Base-by-base conservation (phyloP, 2,329 filamentous ascomycete genomes). In the Xylariales sp. region DNA sequence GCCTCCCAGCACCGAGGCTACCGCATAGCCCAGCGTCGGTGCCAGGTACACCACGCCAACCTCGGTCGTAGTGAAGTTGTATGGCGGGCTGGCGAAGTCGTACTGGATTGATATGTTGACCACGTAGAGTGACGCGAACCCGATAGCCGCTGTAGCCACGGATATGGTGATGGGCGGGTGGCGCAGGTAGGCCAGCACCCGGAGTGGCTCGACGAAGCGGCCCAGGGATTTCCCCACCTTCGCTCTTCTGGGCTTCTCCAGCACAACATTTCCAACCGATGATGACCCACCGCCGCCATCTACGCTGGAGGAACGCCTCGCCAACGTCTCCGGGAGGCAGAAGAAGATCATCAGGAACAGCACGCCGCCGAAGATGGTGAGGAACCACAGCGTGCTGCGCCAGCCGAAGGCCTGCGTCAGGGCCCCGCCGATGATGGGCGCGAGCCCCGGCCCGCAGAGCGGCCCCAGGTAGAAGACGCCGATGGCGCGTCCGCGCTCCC, bases 351-450 rank as follows among this genome's bases (percentile, higher is more conserved):
- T 58, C 8, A 78, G 21, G 15, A 76, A 61, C 25, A 81, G 61
- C 27, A 78, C 42, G 6, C 70, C 76, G 24, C 85, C 86, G 52
- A 84, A 91, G 15, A 81, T 80, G 16, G 77, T 72, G 27, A 88
- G 70, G 48, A 88, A 88, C 82, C 85, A 93, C 66, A 88, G 78
- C 2, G 85, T 86, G 27, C 80, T 80, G 49, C 83, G 70, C 88
- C 88, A 93, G 2, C 81, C 78, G 53, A 84, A 81, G 5, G 60
- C 68, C 48, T 87, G 65, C 1, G 83, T 72, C n/a, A 94, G 62
- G 1, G 73, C 77, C 29, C 87, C 88, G 37, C 87, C 88, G 21
- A 93, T 69, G 37, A 93, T 84, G 2, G 88, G 88, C 0, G 83
- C 80, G 6, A 91, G 59, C 13, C 93, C 61, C 0, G 88, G 88